These are phyloP conservation scores for Phytophthora sansomeana DNA, from an alignment of 352 stramenopile genomes.

Conservation along the genomic window DNA sequence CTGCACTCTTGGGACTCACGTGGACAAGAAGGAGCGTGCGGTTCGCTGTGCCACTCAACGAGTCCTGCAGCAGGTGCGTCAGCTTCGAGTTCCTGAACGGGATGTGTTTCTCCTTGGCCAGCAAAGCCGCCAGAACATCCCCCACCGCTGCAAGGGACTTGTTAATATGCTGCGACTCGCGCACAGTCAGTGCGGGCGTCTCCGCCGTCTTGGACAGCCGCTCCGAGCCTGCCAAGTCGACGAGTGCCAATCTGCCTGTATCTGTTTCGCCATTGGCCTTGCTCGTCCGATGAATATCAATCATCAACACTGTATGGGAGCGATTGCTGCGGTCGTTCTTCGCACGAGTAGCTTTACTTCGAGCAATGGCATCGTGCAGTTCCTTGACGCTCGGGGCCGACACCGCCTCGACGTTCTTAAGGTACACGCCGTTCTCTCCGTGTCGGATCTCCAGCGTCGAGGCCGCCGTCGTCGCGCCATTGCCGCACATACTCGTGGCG, in stretches of 20 bases:
- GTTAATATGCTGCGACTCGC: slow-evolving; percentile 85
- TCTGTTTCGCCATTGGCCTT: slow-evolving; percentile 49
- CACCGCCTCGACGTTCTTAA: slow-evolving; percentile 70
- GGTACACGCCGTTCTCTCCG: slow-evolving; percentile 68
- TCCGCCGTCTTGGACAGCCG: slow-evolving; percentile 60
- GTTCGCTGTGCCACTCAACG: slow-evolving; percentile 49
- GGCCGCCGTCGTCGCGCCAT: slow-evolving; percentile 14
- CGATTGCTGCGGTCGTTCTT: slow-evolving; percentile 58
- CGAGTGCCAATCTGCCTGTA: slow-evolving; percentile 63
- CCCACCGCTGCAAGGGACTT: slow-evolving; percentile 80
- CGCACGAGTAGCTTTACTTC: slow-evolving; percentile 42
- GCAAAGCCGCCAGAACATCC: slow-evolving; percentile 72
- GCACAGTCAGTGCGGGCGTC: slow-evolving; percentile 43
- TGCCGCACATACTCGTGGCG: slow-evolving; percentile 45
- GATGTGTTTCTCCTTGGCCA: slow-evolving; percentile 84
- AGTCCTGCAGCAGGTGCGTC: slow-evolving; percentile 85
- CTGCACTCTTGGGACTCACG: slow-evolving; percentile 52
- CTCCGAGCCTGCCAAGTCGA: slow-evolving; percentile 85
- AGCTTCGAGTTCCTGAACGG: slow-evolving; percentile 89
- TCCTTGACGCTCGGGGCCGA: slow-evolving; percentile 43
- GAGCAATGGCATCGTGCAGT: slow-evolving; percentile 47
- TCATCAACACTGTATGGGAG: slow-evolving; percentile 65
- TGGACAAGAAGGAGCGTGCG: slow-evolving; percentile 72
- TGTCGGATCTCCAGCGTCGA: slow-evolving; percentile 77
- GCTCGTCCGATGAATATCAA: slow-evolving; percentile 65